Conservation (phyloP, 2,329 filamentous ascomycete species). For the Pseudogymnoascus sp. region DNA sequence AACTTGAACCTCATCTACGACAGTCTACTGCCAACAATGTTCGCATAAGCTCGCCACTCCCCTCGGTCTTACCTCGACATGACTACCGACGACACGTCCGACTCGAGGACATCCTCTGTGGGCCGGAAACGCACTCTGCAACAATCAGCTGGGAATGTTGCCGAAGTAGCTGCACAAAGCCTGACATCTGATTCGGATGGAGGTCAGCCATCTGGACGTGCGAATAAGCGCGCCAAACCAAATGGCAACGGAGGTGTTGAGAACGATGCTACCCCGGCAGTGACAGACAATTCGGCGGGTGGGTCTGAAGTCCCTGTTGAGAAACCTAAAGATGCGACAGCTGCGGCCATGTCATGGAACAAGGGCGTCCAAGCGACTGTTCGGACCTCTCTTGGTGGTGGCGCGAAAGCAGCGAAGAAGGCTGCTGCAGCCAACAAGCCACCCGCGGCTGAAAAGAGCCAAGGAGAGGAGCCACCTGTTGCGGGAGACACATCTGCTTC, state of each 20-base stretch:
- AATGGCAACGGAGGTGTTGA: neutral
- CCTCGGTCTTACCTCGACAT: slow-evolving; percentile 10
- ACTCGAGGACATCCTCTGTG: slow-evolving; percentile 41
- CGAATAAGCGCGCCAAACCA: neutral
- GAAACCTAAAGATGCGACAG: neutral
- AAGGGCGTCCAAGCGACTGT: slow-evolving; percentile 35
- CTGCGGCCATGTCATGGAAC: slow-evolving; percentile 38
- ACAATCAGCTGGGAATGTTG: neutral
- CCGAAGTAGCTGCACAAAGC: neutral
- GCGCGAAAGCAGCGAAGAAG: slow-evolving; percentile 16
- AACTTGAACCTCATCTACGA: neutral
- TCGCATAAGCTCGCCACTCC: neutral
- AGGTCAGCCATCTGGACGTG: neutral
- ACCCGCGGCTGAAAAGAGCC: neutral
- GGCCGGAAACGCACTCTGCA: slow-evolving; percentile 21
- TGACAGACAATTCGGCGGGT: neutral
- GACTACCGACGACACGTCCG: slow-evolving; percentile 31
- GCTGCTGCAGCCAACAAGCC: neutral
- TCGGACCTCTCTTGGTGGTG: slow-evolving; percentile 35
- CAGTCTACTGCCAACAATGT: neutral
- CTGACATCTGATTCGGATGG: neutral
- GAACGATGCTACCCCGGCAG: neutral
- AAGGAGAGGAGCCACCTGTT: neutral
- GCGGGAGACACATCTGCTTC: neutral
- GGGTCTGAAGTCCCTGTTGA: neutral